These are phyloP conservation scores for Ceratocystis cubensis DNA, from an alignment of 2,329 filamentous ascomycete genomes.

Conservation along the genomic window DNA sequence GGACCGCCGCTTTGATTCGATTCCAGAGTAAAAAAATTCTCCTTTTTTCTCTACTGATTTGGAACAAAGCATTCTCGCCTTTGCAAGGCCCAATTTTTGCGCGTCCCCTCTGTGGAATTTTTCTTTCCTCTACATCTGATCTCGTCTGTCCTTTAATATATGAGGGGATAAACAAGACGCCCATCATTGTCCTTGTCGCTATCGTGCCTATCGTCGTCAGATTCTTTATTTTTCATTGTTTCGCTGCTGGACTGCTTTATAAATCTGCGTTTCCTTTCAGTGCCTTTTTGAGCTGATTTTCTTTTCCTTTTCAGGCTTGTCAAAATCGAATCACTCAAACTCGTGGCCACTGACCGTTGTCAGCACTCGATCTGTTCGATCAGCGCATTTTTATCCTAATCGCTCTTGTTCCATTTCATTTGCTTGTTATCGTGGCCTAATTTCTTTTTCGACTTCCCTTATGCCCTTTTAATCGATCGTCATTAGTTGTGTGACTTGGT, in stretches of 20 bases:
- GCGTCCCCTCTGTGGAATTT: background rate
- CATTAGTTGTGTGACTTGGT: background rate
- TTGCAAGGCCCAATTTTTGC: background rate
- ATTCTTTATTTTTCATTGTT: background rate
- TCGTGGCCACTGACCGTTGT: background rate
- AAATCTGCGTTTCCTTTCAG: too few relatives aligned
- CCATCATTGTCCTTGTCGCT: background rate
- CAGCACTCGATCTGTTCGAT: background rate
- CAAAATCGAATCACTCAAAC: background rate
- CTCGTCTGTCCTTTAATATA: background rate
- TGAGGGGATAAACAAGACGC: background rate
- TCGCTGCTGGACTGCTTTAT: too few relatives aligned
- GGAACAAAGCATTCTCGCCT: background rate
- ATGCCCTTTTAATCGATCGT: background rate
- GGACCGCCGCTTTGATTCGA: conserved; percentile 3
- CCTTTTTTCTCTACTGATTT: background rate
- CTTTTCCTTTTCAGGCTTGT: background rate
- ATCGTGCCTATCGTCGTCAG: background rate
- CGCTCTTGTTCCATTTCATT: background rate
- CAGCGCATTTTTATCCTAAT: background rate
- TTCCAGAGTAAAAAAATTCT: background rate
- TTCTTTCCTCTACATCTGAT: background rate
- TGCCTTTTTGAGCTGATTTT: conserved; percentile 4
- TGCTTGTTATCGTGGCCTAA: background rate
- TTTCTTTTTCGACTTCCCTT: background rate